Percentiles rank a stretch among this genome's conserved stretches.
Evolutionary conservation across 2,329 filamentous ascomycete species (phyloP).

Genomic region (Fusarium bulbicola): DNA sequence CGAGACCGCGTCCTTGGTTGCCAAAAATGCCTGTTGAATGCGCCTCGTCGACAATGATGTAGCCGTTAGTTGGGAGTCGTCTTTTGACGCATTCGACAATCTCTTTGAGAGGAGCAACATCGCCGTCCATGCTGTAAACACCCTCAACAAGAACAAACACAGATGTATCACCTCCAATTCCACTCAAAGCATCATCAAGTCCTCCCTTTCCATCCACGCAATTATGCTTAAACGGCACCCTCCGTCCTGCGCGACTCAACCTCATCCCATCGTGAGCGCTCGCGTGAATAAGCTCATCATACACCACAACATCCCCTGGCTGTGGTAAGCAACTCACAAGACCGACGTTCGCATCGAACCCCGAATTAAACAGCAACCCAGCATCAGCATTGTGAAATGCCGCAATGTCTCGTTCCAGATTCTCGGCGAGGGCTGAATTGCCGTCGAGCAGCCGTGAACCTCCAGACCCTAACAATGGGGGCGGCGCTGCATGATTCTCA

Average conservation of each 20-base stretch:
- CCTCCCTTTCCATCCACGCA: constrained; percentile 47
- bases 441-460: constrained; percentile 65
- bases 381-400: constrained; percentile 56
- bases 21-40: constrained; percentile 72
- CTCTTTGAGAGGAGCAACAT: constrained; percentile 70
- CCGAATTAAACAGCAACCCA: constrained; percentile 65
- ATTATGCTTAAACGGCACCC: constrained; percentile 67
- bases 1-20: constrained; percentile 63
- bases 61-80: constrained; percentile 67
- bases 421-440: constrained; percentile 56
- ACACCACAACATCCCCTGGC: constrained; percentile 69
- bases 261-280: constrained; percentile 82
- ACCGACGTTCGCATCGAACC: constrained; percentile 73
- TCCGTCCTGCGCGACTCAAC: constrained; percentile 62
- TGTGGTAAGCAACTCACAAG: constrained; percentile 70
- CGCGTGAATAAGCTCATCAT: constrained; percentile 81
- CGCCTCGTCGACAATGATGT: constrained; percentile 74
- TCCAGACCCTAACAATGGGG: constrained; percentile 55
- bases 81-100: constrained; percentile 67
- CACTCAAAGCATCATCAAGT: constrained; percentile 44
- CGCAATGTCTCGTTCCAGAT: constrained; percentile 58
- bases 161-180: constrained; percentile 52
- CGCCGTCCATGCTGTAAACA: constrained; percentile 87
- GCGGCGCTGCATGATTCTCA: constrained; percentile 31
- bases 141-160: constrained; percentile 76